These are phyloP conservation scores for Petunia secreta DNA, from an alignment of 257 asterid genomes.

Conservation along the genomic window DNA sequence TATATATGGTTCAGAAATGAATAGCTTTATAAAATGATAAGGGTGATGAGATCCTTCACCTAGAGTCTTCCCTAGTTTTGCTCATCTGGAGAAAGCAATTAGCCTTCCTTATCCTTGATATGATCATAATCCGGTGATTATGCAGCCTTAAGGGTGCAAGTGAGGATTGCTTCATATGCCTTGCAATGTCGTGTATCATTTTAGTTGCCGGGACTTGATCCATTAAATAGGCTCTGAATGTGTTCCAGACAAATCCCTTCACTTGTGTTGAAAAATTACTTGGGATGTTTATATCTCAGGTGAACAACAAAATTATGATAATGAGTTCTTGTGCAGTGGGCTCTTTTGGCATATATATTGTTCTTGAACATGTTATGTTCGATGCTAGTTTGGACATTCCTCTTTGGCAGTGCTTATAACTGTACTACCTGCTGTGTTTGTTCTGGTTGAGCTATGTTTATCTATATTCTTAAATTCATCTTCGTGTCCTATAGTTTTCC, in stretches of 20 bases:
- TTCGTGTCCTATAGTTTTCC: background rate
- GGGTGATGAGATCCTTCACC: background rate
- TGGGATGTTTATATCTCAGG: constrained; percentile 1
- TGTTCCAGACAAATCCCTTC: constrained; percentile 5
- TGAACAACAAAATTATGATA: background rate
- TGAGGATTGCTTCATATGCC: constrained; percentile 21
- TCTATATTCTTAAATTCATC: background rate
- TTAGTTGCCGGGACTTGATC: background rate
- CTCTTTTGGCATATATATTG: too few relatives aligned
- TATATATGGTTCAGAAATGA: background rate
- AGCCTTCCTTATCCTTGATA: constrained; percentile 12
- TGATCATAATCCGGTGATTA: background rate
- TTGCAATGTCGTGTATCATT: constrained; percentile 12
- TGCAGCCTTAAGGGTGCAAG: background rate
- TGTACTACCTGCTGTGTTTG: background rate
- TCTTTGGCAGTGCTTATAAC: background rate
- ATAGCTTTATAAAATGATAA: background rate
- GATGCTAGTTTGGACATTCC: background rate
- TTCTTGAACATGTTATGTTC: too few relatives aligned
- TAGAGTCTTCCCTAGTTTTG: background rate
- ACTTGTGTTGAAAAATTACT: constrained; percentile 11
- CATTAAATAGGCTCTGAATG: background rate
- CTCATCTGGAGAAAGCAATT: background rate
- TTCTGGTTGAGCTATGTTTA: background rate
- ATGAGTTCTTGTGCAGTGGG: constrained; percentile 4